Conservation (phyloP, 202 grass and related monocot genomes). For the Carex arenaria region DNA sequence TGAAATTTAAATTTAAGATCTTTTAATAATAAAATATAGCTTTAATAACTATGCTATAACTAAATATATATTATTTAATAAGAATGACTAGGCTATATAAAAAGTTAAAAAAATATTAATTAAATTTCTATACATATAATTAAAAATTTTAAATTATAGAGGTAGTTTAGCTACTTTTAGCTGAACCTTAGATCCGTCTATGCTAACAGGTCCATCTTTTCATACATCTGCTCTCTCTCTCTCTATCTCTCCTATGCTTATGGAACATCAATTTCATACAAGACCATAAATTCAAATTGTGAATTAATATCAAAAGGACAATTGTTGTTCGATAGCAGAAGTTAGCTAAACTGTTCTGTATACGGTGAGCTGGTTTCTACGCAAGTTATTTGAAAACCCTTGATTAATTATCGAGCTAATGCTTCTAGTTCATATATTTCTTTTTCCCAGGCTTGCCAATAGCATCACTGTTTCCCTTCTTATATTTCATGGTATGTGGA, state of each 20-base stretch:
- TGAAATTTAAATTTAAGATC: too few species aligned
- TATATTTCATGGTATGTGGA: constrained; percentile 86
- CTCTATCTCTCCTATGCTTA: neutral
- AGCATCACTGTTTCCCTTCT: constrained; percentile 65
- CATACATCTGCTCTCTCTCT: too few species aligned
- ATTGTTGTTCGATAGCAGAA: neutral
- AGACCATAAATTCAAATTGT: neutral
- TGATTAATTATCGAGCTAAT: neutral
- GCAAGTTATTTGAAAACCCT: neutral
- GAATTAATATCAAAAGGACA: neutral
- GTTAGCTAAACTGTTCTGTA: neutral
- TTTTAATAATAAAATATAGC: too few species aligned
- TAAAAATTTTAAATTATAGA: too few species aligned
- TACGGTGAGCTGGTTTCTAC: neutral
- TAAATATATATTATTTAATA: too few species aligned
- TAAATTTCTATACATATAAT: too few species aligned
- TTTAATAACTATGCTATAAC: too few species aligned
- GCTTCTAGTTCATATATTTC: neutral
- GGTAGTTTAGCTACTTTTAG: too few species aligned
- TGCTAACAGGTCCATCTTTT: too few species aligned
- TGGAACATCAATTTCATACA: neutral
- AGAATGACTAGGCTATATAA: too few species aligned
- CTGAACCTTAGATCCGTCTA: too few species aligned
- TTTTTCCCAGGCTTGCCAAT: constrained; percentile 61
- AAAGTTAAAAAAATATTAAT: too few species aligned